Conservation (phyloP, 192 early-diverging fungal species). For the Entomortierella beljakovae region DNA sequence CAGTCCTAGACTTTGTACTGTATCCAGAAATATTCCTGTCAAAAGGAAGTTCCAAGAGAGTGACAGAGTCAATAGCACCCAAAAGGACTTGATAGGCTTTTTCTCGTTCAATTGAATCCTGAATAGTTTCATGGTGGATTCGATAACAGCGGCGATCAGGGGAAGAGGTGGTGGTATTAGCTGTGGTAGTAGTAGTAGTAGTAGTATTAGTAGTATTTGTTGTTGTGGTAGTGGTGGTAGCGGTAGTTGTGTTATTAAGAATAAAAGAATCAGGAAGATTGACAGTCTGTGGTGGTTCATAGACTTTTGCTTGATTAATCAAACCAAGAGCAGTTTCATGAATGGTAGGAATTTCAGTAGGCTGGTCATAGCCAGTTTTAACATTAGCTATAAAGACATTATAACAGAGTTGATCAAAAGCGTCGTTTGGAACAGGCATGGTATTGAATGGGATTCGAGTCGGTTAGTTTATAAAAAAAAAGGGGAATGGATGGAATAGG, state of each 20-base stretch:
- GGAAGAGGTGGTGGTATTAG: neutral
- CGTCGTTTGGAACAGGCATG: neutral
- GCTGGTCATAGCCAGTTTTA: neutral
- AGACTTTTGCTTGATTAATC: conserved; percentile 30
- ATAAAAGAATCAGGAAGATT: no score
- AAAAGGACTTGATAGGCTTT: conserved; percentile 11
- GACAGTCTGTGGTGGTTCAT: conserved; percentile 27
- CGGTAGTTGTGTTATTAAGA: no score
- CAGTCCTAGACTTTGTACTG: conserved; percentile 34
- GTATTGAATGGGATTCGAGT: neutral
- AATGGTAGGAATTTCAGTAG: neutral
- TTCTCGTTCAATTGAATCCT: neutral
- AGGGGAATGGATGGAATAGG: no score
- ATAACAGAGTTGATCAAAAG: conserved; percentile 15
- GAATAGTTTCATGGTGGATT: conserved; percentile 34
- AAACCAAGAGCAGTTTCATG: conserved; percentile 42
- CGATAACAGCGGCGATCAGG: conserved; percentile 29
- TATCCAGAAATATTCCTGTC: conserved; percentile 46
- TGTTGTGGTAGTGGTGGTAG: neutral
- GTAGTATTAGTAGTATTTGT: neutral
- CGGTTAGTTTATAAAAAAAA: no score
- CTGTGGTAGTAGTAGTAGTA: neutral
- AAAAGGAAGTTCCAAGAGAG: conserved; percentile 28
- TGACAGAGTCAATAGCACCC: conserved; percentile 9
- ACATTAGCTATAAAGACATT: conserved; percentile 11